Percentiles rank a stretch among this genome's conserved stretches.
These are phyloP conservation scores for Fusarium nisikadoi DNA, from an alignment of 2,329 filamentous ascomycete species.

Conservation along the genomic window DNA sequence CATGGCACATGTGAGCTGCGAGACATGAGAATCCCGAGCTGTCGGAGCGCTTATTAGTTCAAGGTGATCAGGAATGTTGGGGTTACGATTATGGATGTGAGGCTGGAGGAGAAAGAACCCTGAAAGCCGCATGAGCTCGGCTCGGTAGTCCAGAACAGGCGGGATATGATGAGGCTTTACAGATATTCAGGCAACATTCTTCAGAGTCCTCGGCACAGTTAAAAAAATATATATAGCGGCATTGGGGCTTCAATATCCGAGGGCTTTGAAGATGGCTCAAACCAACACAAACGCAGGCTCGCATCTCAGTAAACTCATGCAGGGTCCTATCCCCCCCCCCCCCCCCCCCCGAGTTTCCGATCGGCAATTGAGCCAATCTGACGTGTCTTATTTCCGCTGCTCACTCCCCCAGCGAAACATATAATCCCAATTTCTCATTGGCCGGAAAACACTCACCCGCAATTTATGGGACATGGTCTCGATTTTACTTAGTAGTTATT, in stretches of 20 bases:
- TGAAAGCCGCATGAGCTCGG: background rate
- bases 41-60: background rate
- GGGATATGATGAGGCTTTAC: background rate
- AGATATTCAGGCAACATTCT: background rate
- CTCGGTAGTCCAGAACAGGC: background rate
- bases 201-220: background rate
- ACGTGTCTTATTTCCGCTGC: slow-evolving; percentile 27
- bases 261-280: slow-evolving; percentile 7
- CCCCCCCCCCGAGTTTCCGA: slow-evolving; percentile 8
- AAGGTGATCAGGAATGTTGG: background rate
- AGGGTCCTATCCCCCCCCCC: slow-evolving; percentile 23
- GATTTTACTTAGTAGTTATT: slow-evolving; percentile 30
- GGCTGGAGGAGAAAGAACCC: background rate
- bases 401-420: slow-evolving; percentile 6
- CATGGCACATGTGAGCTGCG: background rate
- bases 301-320: slow-evolving; percentile 23
- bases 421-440: background rate
- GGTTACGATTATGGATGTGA: background rate
- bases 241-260: background rate
- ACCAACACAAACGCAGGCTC: slow-evolving; percentile 5
- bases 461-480: background rate
- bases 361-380: slow-evolving; percentile 36
- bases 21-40: slow-evolving; percentile 3
- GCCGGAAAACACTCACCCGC: background rate
- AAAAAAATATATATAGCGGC: background rate